Evolutionary conservation across 441 rosid species (phyloP).

Genomic region (Corymbia calophylla): DNA sequence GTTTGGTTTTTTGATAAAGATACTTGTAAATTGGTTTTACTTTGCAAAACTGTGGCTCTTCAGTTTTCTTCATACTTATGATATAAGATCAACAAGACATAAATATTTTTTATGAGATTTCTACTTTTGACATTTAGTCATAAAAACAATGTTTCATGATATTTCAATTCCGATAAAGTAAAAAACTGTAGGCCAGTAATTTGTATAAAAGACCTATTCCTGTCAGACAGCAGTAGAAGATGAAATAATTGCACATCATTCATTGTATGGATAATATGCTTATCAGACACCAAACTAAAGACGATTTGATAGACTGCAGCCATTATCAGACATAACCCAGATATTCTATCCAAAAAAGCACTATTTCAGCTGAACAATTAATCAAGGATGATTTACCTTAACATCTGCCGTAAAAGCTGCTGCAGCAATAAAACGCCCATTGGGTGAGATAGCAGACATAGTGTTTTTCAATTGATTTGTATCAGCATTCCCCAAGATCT

Average conservation of each 20-base stretch:
- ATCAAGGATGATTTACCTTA: constrained; percentile 43
- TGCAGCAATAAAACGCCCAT: constrained; percentile 97
- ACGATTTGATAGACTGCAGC: not conserved
- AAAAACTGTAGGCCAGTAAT: not conserved
- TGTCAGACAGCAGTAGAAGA: not conserved
- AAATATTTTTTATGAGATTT: not conserved
- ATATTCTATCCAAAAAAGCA: not conserved
- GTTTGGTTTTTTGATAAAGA: not conserved
- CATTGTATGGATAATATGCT: not conserved
- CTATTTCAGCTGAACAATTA: not conserved
- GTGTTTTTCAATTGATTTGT: constrained; percentile 93
- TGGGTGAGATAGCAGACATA: constrained; percentile 89
- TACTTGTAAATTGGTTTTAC: not conserved
- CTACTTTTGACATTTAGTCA: not conserved
- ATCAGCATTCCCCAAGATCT: constrained; percentile 43
- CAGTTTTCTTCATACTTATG: not conserved
- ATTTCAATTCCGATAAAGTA: not conserved
- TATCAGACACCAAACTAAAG: not conserved
- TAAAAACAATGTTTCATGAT: not conserved
- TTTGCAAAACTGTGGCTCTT: not conserved
- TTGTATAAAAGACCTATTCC: not conserved
- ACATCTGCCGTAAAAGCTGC: constrained; percentile 99
- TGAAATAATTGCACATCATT: not conserved
- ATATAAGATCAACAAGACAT: not conserved
- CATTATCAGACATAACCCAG: not conserved